phyloP scores from a whole-genome alignment of 2,329 filamentous ascomycete species.

The Fusarium domesticum region DNA sequence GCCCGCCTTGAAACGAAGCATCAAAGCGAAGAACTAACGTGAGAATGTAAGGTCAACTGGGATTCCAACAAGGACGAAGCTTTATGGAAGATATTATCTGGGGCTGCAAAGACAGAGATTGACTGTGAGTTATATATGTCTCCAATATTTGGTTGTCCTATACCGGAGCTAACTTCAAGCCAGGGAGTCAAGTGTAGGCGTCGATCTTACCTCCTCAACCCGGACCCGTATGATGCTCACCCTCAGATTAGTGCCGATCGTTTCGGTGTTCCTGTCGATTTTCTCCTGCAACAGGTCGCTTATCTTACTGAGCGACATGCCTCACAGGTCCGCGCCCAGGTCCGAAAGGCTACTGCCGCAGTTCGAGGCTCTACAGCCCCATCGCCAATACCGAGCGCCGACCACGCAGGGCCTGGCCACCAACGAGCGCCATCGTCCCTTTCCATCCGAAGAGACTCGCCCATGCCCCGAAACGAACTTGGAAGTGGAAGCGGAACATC shows the following conservation, averaged over 20 bases:
- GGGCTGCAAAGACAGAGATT: constrained; percentile 76
- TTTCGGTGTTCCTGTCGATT: constrained; percentile 83
- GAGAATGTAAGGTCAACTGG: constrained; percentile 70
- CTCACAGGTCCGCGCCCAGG: constrained; percentile 84
- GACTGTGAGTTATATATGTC: constrained; percentile 64
- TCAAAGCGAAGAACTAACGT: constrained; percentile 21
- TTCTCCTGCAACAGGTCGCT: constrained; percentile 88
- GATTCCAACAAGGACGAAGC: constrained; percentile 80
- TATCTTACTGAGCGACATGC: constrained; percentile 91
- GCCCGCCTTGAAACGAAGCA: constrained; percentile 6
- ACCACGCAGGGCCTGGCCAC: constrained; percentile 38
- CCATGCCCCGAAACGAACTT: constrained; percentile 47
- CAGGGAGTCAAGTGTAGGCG: constrained; percentile 74
- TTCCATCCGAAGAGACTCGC: constrained; percentile 58
- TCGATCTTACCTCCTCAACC: constrained; percentile 14
- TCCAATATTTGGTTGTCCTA: constrained; percentile 1
- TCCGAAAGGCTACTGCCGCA: constrained; percentile 68
- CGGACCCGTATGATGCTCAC: constrained; percentile 21
- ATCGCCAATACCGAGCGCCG: constrained; percentile 55
- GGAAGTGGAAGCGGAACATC: constrained; percentile 43
- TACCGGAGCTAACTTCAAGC: constrained; percentile 18
- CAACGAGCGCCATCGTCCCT: constrained; percentile 51
- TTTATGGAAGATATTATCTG: constrained; percentile 86
- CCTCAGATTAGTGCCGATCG: constrained; percentile 56
- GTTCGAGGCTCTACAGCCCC: constrained; percentile 55